These are phyloP conservation scores for Ogataea parapolymorpha DNA, from an alignment of 805 yeast species.

Conservation along the genomic window DNA sequence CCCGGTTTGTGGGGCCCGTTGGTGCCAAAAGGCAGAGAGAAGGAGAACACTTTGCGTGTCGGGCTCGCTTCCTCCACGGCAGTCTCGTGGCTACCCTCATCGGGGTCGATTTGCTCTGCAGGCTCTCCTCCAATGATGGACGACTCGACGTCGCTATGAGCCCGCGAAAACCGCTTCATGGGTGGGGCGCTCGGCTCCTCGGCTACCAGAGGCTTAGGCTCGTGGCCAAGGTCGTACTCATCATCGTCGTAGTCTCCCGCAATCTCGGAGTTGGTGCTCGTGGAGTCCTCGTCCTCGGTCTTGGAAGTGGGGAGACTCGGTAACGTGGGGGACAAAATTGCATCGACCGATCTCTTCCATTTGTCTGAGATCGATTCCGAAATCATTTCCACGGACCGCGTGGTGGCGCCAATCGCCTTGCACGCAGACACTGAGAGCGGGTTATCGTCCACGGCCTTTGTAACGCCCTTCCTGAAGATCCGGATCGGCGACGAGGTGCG, in stretches of 20 bases:
- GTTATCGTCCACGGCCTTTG: neutral
- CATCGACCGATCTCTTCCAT: conserved; percentile 5
- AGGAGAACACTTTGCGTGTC: conserved; percentile 42
- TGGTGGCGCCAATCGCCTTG: neutral
- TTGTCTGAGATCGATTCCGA: neutral
- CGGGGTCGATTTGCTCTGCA: conserved; percentile 13
- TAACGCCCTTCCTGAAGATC: conserved; percentile 8
- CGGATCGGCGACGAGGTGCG: conserved; percentile 8
- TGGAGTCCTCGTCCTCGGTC: conserved; percentile 20
- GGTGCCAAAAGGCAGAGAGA: conserved; percentile 59
- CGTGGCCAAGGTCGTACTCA: conserved; percentile 7
- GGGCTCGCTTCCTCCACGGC: conserved; percentile 25
- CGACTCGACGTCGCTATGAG: conserved; percentile 33
- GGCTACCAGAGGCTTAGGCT: neutral
- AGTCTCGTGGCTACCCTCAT: conserved; percentile 15
- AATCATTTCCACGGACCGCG: conserved; percentile 3
- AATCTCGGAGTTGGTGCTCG: conserved; percentile 16
- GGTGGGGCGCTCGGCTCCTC: neutral
- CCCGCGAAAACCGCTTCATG: neutral
- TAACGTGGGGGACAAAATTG: neutral
- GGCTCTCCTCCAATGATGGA: conserved; percentile 52
- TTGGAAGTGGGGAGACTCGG: neutral
- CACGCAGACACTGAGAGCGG: conserved; percentile 1
- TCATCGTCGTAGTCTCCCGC: conserved; percentile 28
- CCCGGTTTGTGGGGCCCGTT: conserved; percentile 19